Evolutionary conservation across 345 rosid genomes (phyloP).

Genomic region (Schrenkiella parvula): DNA sequence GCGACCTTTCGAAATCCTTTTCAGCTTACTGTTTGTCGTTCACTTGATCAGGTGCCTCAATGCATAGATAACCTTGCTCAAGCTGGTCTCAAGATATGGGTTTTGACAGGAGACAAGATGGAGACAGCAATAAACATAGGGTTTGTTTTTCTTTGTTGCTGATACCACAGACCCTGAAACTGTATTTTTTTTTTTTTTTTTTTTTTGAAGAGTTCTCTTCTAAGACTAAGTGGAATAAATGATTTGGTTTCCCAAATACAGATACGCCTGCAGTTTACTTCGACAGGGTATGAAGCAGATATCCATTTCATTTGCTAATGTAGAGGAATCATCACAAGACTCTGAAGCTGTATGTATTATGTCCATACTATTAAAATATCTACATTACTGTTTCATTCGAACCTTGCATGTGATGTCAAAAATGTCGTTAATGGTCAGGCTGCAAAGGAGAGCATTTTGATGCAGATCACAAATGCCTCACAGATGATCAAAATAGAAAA

Average conservation of each 20-base stretch:
- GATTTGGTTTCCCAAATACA: constrained; percentile 35
- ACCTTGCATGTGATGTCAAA: background rate
- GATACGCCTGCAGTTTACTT: constrained; percentile 78
- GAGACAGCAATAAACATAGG: constrained; percentile 88
- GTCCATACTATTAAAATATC: constrained; percentile 1
- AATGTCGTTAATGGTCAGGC: constrained; percentile 41
- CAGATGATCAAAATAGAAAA: constrained; percentile 44
- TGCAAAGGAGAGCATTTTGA: constrained; percentile 46
- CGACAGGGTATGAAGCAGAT: constrained; percentile 74
- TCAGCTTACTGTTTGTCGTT: constrained; percentile 10
- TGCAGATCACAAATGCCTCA: constrained; percentile 46
- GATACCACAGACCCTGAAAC: background rate
- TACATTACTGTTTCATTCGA: background rate
- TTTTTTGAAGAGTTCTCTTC: background rate
- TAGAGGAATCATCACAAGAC: constrained; percentile 25
- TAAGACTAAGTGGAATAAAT: constrained; percentile 13
- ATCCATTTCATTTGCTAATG: constrained; percentile 18
- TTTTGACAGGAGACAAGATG: constrained; percentile 81
- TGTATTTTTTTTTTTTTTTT: background rate
- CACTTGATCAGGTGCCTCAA: constrained; percentile 56
- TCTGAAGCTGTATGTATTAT: constrained; percentile 31
- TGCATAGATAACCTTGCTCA: constrained; percentile 92
- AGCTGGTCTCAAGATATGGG: constrained; percentile 84
- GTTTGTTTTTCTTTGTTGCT: constrained; percentile 32
- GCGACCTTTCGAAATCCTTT: background rate